Conservation (phyloP, 352 stramenopile species). For the Blastocystis sp. region DNA sequence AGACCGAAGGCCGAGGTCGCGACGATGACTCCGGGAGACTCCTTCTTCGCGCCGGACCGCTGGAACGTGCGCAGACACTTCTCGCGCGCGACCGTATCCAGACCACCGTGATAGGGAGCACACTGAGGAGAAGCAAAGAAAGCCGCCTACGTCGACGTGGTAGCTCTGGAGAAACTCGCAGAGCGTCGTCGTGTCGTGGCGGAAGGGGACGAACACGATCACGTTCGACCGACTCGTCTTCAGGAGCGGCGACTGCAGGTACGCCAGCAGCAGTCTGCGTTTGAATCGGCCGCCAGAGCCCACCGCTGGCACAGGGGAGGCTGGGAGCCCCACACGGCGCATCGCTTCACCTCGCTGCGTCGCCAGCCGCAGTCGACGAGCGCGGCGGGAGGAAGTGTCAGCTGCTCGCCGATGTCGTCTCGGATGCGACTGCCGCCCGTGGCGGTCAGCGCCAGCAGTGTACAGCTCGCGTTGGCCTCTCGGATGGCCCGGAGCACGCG, state of each 20-base stretch:
- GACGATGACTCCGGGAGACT: slow-evolving; percentile 6
- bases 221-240: neutral
- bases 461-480: neutral
- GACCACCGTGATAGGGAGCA: slow-evolving; percentile 8
- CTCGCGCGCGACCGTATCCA: neutral
- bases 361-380: slow-evolving; percentile 19
- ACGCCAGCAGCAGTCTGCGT: neutral
- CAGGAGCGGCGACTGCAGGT: neutral
- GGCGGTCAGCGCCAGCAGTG: slow-evolving; percentile 34
- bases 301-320: neutral
- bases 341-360: neutral
- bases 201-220: slow-evolving; percentile 43
- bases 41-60: neutral
- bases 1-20: slow-evolving; percentile 36
- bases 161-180: slow-evolving; percentile 46
- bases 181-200: neutral
- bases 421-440: slow-evolving; percentile 33
- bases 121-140: neutral
- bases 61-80: slow-evolving; percentile 47
- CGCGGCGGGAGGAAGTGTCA: neutral
- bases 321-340: neutral
- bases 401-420: slow-evolving; percentile 34
- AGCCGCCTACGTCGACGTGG: neutral
- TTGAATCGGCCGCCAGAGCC: neutral
- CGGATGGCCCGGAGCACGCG: slow-evolving; percentile 65